Conservation (phyloP, 2,329 filamentous ascomycete genomes). For the Scolecobasidium constrictum region DNA sequence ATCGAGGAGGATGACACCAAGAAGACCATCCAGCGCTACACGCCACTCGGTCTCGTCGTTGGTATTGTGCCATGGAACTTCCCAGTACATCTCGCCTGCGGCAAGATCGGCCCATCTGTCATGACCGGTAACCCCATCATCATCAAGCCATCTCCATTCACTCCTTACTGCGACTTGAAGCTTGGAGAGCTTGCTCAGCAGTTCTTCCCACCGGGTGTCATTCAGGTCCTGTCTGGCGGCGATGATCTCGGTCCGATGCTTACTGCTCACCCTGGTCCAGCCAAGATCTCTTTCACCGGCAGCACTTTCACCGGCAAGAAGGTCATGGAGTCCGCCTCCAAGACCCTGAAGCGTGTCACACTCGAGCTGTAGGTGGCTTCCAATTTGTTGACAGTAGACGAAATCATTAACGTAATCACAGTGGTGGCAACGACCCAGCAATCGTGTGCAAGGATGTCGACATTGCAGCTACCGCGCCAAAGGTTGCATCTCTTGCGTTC, state of each 20-base stretch:
- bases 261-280: conserved; percentile 42
- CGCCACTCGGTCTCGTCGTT: conserved; percentile 5
- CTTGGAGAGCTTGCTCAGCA: conserved; percentile 39
- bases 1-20: conserved; percentile 10
- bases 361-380: too few relatives aligned
- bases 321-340: conserved; percentile 39
- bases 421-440: conserved; percentile 46
- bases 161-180: conserved; percentile 42
- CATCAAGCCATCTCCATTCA: conserved; percentile 49
- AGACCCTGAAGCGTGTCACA: conserved; percentile 43
- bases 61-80: conserved; percentile 15
- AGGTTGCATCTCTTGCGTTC: conserved; percentile 38
- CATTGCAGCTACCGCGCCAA: conserved; percentile 16
- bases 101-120: conserved; percentile 41
- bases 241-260: conserved; percentile 43
- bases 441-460: conserved; percentile 45
- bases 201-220: conserved; percentile 44
- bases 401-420: too few relatives aligned
- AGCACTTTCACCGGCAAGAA: conserved; percentile 40
- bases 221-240: conserved; percentile 45
- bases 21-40: conserved; percentile 12
- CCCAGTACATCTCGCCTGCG: conserved; percentile 28
- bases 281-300: conserved; percentile 50
- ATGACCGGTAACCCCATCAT: conserved; percentile 45
- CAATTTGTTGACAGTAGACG: too few relatives aligned